Base-by-base conservation (phyloP, 2,329 filamentous ascomycete genomes). In the Xylaria sp. region DNA sequence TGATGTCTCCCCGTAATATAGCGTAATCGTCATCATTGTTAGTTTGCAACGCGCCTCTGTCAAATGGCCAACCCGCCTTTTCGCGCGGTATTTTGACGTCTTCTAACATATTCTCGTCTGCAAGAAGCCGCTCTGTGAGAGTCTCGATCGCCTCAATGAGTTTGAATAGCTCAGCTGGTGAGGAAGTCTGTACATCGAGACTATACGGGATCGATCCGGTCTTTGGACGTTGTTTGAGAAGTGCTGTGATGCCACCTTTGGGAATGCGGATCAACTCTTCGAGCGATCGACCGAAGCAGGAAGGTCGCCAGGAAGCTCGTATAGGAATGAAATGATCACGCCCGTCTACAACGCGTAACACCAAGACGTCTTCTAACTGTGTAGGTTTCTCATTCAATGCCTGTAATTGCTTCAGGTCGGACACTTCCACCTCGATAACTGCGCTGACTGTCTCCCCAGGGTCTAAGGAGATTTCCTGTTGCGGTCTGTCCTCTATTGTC, bases 241-340 rank as follows among this genome's bases (percentile, higher is more conserved):
- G 85, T 8, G 79, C 82, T 23, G 94, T 84, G 66, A 92, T 92
- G 5, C 96, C 91, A 4, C 94, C 94, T 12, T 87, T 90, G 0
- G 96, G 94, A 4, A 98, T 89, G 20, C 91, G 89, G 59, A 97
- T 93, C 9, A 99, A 86, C 76, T 97, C 94, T 69, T 94, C 91
- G n/a, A 99, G 87, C 0, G 92, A 94, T 46, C 93, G 90, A 0
- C 93, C 93, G 58, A 98, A 92, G 74, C 90, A 92, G 0, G 93
- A 94, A 9, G 92, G 92, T 3, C 91, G 83, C 95, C 96, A 99
- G 1, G 82, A 84, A 0, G 88, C 96, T 28, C 88, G 90, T 0
- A 97, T 85, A 0, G 94, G 91, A 48, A 99, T 89, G 78, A 99
- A 99, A 77, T 98, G 92, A 75, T 99, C 96, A 57, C 94, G 88